A percentile compares a stretch with the other conserved stretches of the same genome.
Conservation (phyloP, 176 grass and related monocot species). For the Cenchrus purpureus region DNA sequence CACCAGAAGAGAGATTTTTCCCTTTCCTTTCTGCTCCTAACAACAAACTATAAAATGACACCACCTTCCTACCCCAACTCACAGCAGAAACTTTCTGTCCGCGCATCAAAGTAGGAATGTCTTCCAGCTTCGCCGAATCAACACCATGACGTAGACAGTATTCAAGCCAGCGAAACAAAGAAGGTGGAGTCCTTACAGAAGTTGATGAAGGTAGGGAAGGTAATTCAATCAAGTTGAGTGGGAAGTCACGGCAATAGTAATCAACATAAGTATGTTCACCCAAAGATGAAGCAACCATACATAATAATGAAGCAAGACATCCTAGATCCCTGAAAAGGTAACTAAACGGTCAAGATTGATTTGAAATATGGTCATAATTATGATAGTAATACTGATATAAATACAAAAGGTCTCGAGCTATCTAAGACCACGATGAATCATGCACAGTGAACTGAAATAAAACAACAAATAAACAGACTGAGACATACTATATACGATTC, state of each 20-base stretch:
- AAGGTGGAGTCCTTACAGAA: constrained; percentile 67
- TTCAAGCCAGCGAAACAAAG: constrained; percentile 85
- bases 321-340: constrained; percentile 75
- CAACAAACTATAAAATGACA: constrained; percentile 89
- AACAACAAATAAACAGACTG: neutral
- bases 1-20: constrained; percentile 77
- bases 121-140: constrained; percentile 48
- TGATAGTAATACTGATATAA: constrained; percentile 23
- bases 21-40: constrained; percentile 87
- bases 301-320: constrained; percentile 74
- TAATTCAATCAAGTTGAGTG: constrained; percentile 62
- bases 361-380: constrained; percentile 24
- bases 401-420: constrained; percentile 17
- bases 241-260: constrained; percentile 93
- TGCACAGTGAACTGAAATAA: constrained; percentile 20
- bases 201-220: constrained; percentile 43
- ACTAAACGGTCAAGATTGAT: constrained; percentile 25
- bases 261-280: constrained; percentile 71
- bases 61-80: constrained; percentile 86
- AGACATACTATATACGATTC: neutral
- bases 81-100: constrained; percentile 69
- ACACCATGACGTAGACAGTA: constrained; percentile 64
- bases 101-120: constrained; percentile 76
- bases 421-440: constrained; percentile 20
- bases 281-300: constrained; percentile 69